Evolutionary conservation across 202 grass and related monocot genomes (phyloP).

Genomic region (Carex arenaria): DNA sequence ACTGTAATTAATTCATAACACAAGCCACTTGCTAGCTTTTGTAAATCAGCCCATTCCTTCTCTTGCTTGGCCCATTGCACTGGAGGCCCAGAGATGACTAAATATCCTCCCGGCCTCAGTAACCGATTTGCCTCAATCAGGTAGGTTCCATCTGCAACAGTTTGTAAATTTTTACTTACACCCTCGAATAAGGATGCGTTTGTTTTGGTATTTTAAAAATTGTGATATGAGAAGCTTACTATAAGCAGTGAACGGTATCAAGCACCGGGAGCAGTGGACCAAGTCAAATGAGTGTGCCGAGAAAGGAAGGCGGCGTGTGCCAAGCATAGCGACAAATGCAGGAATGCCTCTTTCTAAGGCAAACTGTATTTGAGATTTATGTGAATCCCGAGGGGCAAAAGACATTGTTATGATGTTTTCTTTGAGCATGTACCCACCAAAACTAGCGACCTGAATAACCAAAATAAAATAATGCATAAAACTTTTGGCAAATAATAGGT

Average conservation of each 20-base stretch:
- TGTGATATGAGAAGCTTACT: conserved; percentile 44
- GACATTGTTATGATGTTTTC: conserved; percentile 84
- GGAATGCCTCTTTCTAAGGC: conserved; percentile 88
- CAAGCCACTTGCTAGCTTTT: conserved; percentile 42
- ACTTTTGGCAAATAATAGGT: neutral
- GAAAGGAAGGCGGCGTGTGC: conserved; percentile 75
- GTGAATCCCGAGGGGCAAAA: conserved; percentile 93
- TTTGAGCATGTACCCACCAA: conserved; percentile 87
- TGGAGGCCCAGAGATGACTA: conserved; percentile 92
- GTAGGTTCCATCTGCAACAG: conserved; percentile 79
- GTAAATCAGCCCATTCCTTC: conserved; percentile 72
- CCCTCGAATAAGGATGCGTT: neutral
- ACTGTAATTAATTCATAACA: conserved; percentile 73
- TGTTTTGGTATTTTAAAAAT: neutral
- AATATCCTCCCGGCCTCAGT: conserved; percentile 71
- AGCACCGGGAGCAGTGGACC: conserved; percentile 83
- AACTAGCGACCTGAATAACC: conserved; percentile 78
- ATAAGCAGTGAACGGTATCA: conserved; percentile 86
- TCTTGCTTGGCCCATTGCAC: conserved; percentile 72
- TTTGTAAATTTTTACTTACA: neutral
- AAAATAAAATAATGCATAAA: conserved; percentile 19
- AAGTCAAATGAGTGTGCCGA: conserved; percentile 79
- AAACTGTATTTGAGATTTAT: conserved; percentile 98
- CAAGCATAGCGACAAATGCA: conserved; percentile 86
- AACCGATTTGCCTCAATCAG: conserved; percentile 79